These are phyloP conservation scores for Pyrus communis DNA, from an alignment of 306 rosid genomes.

Conservation along the genomic window DNA sequence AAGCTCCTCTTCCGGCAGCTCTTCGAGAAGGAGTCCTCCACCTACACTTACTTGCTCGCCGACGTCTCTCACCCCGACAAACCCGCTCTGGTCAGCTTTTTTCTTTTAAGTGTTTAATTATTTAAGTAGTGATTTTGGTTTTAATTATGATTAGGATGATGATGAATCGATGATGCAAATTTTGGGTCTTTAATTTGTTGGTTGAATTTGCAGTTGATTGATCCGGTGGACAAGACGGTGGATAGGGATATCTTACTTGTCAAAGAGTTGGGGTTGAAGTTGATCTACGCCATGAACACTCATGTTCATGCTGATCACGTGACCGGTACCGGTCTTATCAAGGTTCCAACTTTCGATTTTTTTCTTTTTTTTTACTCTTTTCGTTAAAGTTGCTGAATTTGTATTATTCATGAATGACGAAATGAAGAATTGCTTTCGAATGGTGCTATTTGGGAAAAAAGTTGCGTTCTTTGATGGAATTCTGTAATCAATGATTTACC, in stretches of 20 bases:
- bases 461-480: not conserved
- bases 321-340: conserved; percentile 84
- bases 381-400: not conserved
- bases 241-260: conserved; percentile 80
- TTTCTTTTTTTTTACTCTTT: not conserved
- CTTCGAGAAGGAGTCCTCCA: conserved; percentile 91
- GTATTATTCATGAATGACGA: not conserved
- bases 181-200: not conserved
- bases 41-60: conserved; percentile 86
- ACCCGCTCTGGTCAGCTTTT: conserved; percentile 58
- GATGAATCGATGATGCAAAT: not conserved
- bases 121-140: not conserved
- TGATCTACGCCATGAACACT: conserved; percentile 80
- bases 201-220: conserved; percentile 63
- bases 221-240: conserved; percentile 86
- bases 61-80: conserved; percentile 62
- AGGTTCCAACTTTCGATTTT: conserved; percentile 34
- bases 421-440: not conserved
- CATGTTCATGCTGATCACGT: conserved; percentile 99
- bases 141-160: not conserved
- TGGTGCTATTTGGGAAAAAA: not conserved
- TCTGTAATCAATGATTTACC: not conserved
- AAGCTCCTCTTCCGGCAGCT: conserved; percentile 87
- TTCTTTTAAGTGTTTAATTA: too few relatives aligned
- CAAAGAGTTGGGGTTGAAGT: conserved; percentile 61